Conservation (phyloP, 2,329 filamentous ascomycete species). For the Periglandula ipomoeae region DNA sequence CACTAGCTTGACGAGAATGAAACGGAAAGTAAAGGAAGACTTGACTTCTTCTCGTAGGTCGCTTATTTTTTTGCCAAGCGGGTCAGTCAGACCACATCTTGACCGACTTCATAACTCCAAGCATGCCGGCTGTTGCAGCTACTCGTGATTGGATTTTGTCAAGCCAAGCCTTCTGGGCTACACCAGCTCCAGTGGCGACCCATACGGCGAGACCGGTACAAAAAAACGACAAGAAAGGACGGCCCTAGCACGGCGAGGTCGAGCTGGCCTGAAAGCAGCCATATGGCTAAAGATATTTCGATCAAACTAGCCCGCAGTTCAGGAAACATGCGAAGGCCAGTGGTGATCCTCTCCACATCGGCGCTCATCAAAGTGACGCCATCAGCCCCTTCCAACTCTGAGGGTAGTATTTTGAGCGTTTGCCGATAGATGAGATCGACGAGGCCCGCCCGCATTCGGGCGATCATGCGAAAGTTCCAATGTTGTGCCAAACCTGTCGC, state of each 20-base stretch:
- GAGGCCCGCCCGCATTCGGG: neutral
- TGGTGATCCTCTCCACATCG: conserved; percentile 25
- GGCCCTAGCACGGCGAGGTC: neutral
- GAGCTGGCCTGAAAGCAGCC: neutral
- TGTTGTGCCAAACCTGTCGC: neutral
- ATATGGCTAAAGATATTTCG: conserved; percentile 12
- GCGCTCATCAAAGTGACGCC: conserved; percentile 34
- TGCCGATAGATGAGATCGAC: neutral
- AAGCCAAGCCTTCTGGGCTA: conserved; percentile 16
- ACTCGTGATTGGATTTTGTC: conserved; percentile 17
- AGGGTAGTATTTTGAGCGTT: neutral
- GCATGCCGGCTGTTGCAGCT: neutral
- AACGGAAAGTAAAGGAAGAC: conserved; percentile 13
- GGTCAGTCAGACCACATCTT: neutral
- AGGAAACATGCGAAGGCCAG: conserved; percentile 15
- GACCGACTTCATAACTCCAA: neutral
- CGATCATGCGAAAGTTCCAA: neutral
- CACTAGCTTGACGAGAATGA: neutral
- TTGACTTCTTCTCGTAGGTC: conserved; percentile 27
- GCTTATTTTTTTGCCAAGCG: conserved; percentile 20
- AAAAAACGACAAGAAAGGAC: neutral
- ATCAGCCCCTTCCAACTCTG: conserved; percentile 11
- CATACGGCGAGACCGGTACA: conserved; percentile 11
- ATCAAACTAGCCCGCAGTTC: conserved; percentile 26
- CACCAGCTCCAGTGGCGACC: conserved; percentile 12